Percentiles rank a stretch among this genome's conserved stretches.
Conservation (phyloP, 352 stramenopile species). For the Pythium dissotocum region DNA sequence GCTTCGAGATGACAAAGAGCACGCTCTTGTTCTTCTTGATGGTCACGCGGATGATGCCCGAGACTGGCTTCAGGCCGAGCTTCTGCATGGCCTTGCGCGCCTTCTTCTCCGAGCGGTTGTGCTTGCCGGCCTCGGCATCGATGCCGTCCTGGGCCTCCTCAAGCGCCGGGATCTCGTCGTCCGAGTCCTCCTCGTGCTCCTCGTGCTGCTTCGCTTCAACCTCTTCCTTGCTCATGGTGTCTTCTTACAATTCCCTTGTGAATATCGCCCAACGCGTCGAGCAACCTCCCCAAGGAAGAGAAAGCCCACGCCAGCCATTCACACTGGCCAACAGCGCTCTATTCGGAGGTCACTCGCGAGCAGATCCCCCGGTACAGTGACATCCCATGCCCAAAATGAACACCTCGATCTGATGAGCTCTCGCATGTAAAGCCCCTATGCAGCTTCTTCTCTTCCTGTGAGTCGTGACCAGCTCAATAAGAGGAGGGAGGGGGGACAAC, state of each 20-base stretch:
- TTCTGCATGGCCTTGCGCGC: constrained; percentile 99
- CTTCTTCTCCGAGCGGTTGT: constrained; percentile 99
- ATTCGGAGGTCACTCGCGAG: constrained; percentile 18
- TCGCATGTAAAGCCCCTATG: too few relatives aligned
- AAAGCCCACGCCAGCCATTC: constrained; percentile 20
- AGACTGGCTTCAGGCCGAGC: constrained; percentile 96
- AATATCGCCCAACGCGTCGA: neutral
- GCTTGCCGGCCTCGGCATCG: constrained; percentile 79
- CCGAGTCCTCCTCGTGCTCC: constrained; percentile 54
- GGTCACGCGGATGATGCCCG: constrained; percentile 95
- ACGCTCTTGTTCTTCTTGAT: constrained; percentile 98
- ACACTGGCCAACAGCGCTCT: constrained; percentile 9
- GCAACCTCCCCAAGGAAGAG: neutral
- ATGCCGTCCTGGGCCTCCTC: constrained; percentile 69
- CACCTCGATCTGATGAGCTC: neutral
- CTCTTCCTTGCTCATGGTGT: constrained; percentile 41
- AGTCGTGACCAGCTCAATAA: too few relatives aligned
- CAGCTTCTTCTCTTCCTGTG: too few relatives aligned
- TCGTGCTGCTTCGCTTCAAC: constrained; percentile 57
- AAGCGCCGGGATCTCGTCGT: constrained; percentile 83
- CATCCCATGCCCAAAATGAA: neutral
- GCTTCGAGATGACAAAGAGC: constrained; percentile 97
- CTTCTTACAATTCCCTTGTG: constrained; percentile 7
- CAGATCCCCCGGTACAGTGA: constrained; percentile 13
- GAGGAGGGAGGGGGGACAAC: neutral